phyloP scores from a whole-genome alignment of 257 asterid species.

The Rauvolfia tetraphylla region DNA sequence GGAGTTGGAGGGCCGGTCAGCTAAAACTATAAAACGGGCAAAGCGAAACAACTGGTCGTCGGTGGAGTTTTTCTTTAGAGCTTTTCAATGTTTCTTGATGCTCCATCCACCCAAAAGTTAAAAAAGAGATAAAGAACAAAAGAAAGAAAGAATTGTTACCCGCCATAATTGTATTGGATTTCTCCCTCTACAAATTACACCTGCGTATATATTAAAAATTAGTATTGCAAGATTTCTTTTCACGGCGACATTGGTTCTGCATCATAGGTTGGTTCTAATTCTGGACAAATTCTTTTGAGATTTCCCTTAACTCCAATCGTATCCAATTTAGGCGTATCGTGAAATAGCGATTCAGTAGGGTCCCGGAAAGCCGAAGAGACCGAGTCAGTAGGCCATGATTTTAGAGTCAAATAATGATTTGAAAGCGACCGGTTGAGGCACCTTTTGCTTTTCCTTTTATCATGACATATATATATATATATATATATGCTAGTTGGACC shows the following conservation, averaged over 20 bases:
- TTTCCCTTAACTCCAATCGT: too few species aligned
- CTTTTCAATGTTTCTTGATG: constrained; percentile 19
- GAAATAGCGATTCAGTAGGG: neutral
- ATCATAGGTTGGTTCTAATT: too few species aligned
- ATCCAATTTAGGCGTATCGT: too few species aligned
- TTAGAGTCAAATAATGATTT: constrained; percentile 13
- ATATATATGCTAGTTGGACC: neutral
- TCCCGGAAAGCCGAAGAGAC: neutral
- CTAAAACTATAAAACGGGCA: too few species aligned
- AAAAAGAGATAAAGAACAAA: neutral
- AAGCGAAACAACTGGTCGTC: constrained; percentile 20
- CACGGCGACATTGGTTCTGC: too few species aligned
- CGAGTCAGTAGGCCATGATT: constrained; percentile 10
- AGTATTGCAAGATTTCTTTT: too few species aligned
- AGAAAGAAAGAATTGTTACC: constrained; percentile 11
- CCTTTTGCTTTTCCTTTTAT: constrained; percentile 6
- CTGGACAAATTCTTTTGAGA: too few species aligned
- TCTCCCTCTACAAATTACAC: neutral
- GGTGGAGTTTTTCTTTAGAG: constrained; percentile 22
- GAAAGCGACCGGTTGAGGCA: neutral
- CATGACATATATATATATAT: too few species aligned
- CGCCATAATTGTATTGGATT: constrained; percentile 6
- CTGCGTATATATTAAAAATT: too few species aligned
- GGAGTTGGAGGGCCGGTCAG: too few species aligned
- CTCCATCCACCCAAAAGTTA: constrained; percentile 5